Evolutionary conservation across 805 yeast species (phyloP).

Genomic region (Candida xiaguanensis): DNA sequence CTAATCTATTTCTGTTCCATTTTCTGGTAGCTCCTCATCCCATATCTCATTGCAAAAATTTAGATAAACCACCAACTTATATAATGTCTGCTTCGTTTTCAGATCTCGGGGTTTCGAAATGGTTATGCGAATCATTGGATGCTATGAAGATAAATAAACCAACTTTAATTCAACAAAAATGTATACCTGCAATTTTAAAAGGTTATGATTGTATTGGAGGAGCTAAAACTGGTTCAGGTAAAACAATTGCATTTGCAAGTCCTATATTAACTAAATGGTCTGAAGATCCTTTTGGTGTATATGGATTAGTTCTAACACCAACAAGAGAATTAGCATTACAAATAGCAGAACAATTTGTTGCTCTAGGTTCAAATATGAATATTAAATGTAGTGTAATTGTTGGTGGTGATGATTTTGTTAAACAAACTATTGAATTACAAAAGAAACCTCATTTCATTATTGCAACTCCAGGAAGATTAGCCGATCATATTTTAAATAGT

Average conservation of each 20-base stretch:
- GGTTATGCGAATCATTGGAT: conserved; percentile 78
- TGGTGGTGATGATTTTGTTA: conserved; percentile 94
- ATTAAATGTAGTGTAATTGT: conserved; percentile 79
- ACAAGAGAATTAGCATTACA: conserved; percentile 93
- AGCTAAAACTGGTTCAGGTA: conserved; percentile 97
- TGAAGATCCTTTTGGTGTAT: conserved; percentile 90
- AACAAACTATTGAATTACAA: conserved; percentile 79
- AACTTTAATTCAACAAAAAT: conserved; percentile 80
- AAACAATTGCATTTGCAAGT: conserved; percentile 95
- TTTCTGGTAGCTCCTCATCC: not conserved
- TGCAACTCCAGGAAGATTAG: conserved; percentile 96
- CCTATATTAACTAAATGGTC: conserved; percentile 96
- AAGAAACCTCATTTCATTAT: conserved; percentile 88
- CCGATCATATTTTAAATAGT: conserved; percentile 82
- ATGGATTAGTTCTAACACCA: conserved; percentile 86
- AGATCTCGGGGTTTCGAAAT: conserved; percentile 72
- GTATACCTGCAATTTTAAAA: conserved; percentile 79
- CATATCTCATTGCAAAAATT: not conserved
- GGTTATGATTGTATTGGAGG: conserved; percentile 97
- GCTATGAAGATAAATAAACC: conserved; percentile 84
- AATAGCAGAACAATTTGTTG: conserved; percentile 94
- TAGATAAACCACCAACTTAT: not conserved
- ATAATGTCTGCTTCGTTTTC: conserved; percentile 42
- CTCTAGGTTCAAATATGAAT: conserved; percentile 86
- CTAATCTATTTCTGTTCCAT: not conserved